phyloP scores from a whole-genome alignment of 163 green algal genomes.

The Botryococcus braunii region DNA sequence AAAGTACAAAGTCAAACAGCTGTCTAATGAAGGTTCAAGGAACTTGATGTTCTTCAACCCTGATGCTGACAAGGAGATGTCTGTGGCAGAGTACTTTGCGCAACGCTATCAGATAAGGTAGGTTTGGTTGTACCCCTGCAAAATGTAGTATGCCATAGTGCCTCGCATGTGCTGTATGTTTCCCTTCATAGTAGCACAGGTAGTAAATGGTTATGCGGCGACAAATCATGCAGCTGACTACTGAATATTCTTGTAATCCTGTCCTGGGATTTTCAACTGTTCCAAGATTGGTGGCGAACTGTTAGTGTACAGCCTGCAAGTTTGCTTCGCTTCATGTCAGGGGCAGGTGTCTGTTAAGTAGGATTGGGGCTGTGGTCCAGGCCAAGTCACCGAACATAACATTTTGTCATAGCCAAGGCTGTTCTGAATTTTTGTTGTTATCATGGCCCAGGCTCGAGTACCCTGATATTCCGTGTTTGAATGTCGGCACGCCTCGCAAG shows the following conservation, averaged over 20 bases:
- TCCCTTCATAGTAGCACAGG: neutral
- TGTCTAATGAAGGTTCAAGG: slow-evolving; percentile 23
- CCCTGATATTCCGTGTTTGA: slow-evolving; percentile 21
- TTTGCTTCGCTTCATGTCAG: too few species aligned
- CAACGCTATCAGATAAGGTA: slow-evolving; percentile 21
- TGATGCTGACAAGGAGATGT: slow-evolving; percentile 26
- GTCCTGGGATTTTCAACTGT: too few species aligned
- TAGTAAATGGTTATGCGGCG: slow-evolving; percentile 3
- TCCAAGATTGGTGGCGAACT: too few species aligned
- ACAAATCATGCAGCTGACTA: neutral
- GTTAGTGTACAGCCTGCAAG: too few species aligned
- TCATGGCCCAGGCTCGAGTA: slow-evolving; percentile 14
- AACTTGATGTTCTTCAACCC: slow-evolving; percentile 33
- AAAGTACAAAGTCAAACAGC: slow-evolving; percentile 7
- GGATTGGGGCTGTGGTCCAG: too few species aligned
- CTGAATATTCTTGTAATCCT: neutral
- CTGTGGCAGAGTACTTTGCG: slow-evolving; percentile 37
- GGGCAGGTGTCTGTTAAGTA: too few species aligned
- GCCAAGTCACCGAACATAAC: neutral
- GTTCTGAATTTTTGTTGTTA: too few species aligned
- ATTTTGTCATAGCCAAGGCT: neutral
- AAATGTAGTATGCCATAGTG: neutral
- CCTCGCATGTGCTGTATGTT: neutral
- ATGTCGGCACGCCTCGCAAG: slow-evolving; percentile 11
- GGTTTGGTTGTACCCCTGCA: neutral